phyloP scores from a whole-genome alignment of 1,139 yeast species.

The Yamadazyma blattariae region DNA sequence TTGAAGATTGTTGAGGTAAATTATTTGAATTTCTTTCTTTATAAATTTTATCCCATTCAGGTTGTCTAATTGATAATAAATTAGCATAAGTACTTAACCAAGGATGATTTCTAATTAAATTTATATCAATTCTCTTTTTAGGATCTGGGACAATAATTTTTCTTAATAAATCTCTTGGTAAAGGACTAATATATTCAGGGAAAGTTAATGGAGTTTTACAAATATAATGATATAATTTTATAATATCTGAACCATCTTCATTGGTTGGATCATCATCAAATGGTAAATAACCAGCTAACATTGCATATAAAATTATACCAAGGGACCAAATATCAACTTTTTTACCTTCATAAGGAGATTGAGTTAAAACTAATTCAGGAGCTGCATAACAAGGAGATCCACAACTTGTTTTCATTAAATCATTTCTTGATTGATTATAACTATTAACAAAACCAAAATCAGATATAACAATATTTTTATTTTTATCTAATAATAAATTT shows the following conservation, averaged over 20 bases:
- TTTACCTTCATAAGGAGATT: constrained; percentile 85
- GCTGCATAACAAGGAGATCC: constrained; percentile 99
- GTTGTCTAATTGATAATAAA: constrained; percentile 78
- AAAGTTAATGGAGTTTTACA: constrained; percentile 89
- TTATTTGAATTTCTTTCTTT: constrained; percentile 21
- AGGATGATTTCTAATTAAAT: constrained; percentile 73
- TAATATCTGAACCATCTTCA: constrained; percentile 94
- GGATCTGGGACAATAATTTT: constrained; percentile 87
- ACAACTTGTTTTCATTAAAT: constrained; percentile 91
- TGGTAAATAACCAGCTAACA: constrained; percentile 96
- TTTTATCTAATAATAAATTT: constrained; percentile 72
- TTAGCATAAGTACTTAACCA: constrained; percentile 85
- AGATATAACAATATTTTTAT: constrained; percentile 73
- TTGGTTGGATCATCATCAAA: constrained; percentile 97
- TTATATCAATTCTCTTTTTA: constrained; percentile 64
- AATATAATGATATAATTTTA: constrained; percentile 85
- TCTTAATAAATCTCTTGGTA: constrained; percentile 87
- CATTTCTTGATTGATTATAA: constrained; percentile 58
- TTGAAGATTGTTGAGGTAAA: constrained; percentile 7
- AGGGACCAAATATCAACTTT: constrained; percentile 97
- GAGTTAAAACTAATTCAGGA: constrained; percentile 90
- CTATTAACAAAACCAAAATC: constrained; percentile 94
- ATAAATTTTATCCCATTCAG: constrained; percentile 79
- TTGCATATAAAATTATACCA: constrained; percentile 92
- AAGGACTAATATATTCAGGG: constrained; percentile 90